Percentiles rank a stretch among this genome's conserved stretches.
Evolutionary conservation across 208 protist species (phyloP).

Genomic region (Leishmania guyanensis): DNA sequence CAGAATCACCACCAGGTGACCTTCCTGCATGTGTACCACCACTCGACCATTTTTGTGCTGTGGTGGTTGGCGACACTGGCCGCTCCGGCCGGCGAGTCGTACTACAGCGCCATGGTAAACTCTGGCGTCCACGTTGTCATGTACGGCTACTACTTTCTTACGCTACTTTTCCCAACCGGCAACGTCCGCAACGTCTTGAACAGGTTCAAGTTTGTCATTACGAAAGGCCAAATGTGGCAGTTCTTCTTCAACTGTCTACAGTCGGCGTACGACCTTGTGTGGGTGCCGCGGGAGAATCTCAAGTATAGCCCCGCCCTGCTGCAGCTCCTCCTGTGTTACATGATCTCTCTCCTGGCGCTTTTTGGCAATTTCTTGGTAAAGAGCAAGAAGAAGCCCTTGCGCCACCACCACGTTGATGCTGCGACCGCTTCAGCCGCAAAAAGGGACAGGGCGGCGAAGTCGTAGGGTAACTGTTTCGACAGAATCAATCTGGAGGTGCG

Average conservation of each 20-base stretch:
- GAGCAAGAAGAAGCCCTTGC: conserved; percentile 25
- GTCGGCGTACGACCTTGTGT: conserved; percentile 66
- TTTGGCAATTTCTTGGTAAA: conserved; percentile 80
- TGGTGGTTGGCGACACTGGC: conserved; percentile 61
- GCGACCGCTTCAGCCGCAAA: background rate
- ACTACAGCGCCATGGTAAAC: conserved; percentile 85
- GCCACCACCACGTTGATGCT: conserved; percentile 4
- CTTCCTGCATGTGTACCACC: conserved; percentile 86
- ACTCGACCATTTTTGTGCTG: conserved; percentile 74
- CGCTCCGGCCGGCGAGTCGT: conserved; percentile 73
- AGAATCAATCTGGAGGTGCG: conserved; percentile 8
- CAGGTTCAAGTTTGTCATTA: conserved; percentile 81
- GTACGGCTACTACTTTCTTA: conserved; percentile 87
- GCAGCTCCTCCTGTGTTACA: conserved; percentile 76
- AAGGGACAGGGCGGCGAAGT: background rate
- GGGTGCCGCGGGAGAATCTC: conserved; percentile 47
- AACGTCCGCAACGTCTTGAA: conserved; percentile 54
- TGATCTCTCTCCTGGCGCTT: conserved; percentile 71
- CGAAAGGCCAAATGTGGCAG: conserved; percentile 77
- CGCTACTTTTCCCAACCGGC: conserved; percentile 57
- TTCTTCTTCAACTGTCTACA: conserved; percentile 75
- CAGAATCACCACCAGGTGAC: conserved; percentile 79
- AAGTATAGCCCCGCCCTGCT: conserved; percentile 57
- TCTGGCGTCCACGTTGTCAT: conserved; percentile 80
- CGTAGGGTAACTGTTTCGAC: background rate